A percentile compares a stretch with the other conserved stretches of the same genome.
These are phyloP conservation scores for Diaporthe citriasiana DNA, from an alignment of 2,329 filamentous ascomycete species.

Conservation along the genomic window DNA sequence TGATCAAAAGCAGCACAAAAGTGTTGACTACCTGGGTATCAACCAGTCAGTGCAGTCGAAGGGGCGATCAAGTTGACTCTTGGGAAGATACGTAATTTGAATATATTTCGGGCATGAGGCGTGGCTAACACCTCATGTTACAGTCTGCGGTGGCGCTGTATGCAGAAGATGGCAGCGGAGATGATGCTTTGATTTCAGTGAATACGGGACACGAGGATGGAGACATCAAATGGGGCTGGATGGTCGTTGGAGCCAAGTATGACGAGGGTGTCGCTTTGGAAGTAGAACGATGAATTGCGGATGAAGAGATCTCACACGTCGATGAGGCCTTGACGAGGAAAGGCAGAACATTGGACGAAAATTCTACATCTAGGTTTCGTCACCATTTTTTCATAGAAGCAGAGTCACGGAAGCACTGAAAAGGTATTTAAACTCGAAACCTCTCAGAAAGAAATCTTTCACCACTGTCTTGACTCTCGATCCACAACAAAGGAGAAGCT, in stretches of 20 bases:
- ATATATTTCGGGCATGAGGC: constrained; percentile 37
- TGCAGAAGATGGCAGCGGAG: not conserved
- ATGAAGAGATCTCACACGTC: not conserved
- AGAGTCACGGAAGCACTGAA: not conserved
- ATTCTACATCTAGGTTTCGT: too few relatives aligned
- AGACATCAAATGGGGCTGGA: not conserved
- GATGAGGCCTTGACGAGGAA: not conserved
- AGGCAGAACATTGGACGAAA: not conserved
- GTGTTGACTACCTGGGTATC: constrained; percentile 58
- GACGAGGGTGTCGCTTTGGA: constrained; percentile 12
- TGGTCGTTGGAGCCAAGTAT: constrained; percentile 23
- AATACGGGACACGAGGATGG: constrained; percentile 17
- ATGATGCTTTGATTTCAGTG: not conserved
- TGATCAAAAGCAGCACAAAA: constrained; percentile 58
- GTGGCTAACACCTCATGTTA: not conserved
- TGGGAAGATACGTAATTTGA: constrained; percentile 57
- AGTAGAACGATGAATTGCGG: not conserved
- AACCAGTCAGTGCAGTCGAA: constrained; percentile 60
- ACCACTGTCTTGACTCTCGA: not conserved
- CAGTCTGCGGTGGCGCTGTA: constrained; percentile 20
- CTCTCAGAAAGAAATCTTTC: not conserved
- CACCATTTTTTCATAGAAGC: too few relatives aligned
- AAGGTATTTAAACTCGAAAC: not conserved
- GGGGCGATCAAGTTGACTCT: constrained; percentile 67
- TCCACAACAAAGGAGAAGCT: not conserved